phyloP scores from a whole-genome alignment of 192 early-diverging fungal genomes.

The Rhizophagus clarus region DNA sequence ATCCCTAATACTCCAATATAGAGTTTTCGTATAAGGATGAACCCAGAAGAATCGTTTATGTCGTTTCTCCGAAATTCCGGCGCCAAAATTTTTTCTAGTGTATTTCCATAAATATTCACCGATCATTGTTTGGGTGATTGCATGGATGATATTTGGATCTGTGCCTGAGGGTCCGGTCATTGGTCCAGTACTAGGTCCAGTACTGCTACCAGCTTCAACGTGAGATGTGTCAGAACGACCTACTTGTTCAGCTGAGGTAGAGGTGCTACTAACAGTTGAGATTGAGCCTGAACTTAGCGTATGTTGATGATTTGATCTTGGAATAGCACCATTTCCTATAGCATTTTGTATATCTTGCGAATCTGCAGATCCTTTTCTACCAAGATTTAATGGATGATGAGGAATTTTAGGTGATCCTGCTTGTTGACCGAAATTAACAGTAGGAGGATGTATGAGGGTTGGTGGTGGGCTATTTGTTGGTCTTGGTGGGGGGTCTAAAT shows the following conservation, averaged over 20 bases:
- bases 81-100: constrained; percentile 55
- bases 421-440: neutral
- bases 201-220: constrained; percentile 36
- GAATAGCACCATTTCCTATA: neutral
- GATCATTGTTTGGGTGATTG: constrained; percentile 79
- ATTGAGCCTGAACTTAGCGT: constrained; percentile 25
- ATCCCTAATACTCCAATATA: constrained; percentile 73
- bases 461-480: constrained; percentile 8
- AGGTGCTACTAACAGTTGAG: constrained; percentile 23
- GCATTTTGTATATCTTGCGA: neutral
- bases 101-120: constrained; percentile 76
- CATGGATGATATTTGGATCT: constrained; percentile 67
- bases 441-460: neutral
- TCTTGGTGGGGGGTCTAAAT: constrained; percentile 7
- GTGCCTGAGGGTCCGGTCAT: constrained; percentile 26
- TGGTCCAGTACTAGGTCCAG: neutral
- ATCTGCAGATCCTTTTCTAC: neutral
- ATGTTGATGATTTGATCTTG: constrained; percentile 7
- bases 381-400: neutral
- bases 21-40: constrained; percentile 75
- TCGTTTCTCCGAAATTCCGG: constrained; percentile 49
- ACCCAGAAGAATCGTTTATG: constrained; percentile 81
- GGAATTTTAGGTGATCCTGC: neutral
- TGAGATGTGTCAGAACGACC: neutral
- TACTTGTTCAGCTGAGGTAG: constrained; percentile 2